These are phyloP conservation scores for Penicillium sp. DNA, from an alignment of 2,329 filamentous ascomycete genomes.

Conservation along the genomic window DNA sequence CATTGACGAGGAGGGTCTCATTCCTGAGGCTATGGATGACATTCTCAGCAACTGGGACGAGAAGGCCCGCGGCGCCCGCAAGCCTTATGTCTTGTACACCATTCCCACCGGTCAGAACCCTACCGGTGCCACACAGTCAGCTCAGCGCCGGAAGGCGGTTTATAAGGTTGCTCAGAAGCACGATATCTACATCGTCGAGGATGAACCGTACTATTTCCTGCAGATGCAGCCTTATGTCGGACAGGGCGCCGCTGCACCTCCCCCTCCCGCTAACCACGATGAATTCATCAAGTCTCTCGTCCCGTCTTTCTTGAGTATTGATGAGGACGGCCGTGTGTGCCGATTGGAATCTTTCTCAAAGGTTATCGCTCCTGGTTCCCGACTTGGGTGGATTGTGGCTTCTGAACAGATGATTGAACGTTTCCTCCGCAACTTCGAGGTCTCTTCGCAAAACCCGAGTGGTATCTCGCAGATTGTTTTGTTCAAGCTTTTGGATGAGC, in stretches of 20 bases:
- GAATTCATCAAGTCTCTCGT: slow-evolving; percentile 74
- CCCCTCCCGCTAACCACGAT: slow-evolving; percentile 63
- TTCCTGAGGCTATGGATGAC: slow-evolving; percentile 63
- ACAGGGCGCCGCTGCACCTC: slow-evolving; percentile 51
- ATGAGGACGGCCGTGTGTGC: slow-evolving; percentile 83
- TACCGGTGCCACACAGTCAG: slow-evolving; percentile 78
- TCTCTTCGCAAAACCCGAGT: slow-evolving; percentile 79
- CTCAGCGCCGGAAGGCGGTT: slow-evolving; percentile 67
- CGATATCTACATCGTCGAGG: slow-evolving; percentile 84
- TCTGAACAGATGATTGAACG: slow-evolving; percentile 81
- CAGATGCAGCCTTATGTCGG: slow-evolving; percentile 76
- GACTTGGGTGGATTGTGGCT: slow-evolving; percentile 86
- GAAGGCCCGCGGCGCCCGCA: slow-evolving; percentile 56
- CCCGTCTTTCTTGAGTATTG: slow-evolving; percentile 76
- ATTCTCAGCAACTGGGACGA: slow-evolving; percentile 67
- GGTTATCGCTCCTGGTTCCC: slow-evolving; percentile 78
- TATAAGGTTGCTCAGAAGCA: slow-evolving; percentile 81
- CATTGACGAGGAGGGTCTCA: slow-evolving; percentile 67
- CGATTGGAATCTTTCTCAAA: slow-evolving; percentile 94
- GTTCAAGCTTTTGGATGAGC: slow-evolving; percentile 87
- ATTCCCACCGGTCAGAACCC: slow-evolving; percentile 87
- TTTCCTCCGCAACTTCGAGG: slow-evolving; percentile 80
- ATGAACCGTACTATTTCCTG: slow-evolving; percentile 93
- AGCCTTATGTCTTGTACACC: slow-evolving; percentile 69
- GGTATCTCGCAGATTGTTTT: slow-evolving; percentile 82